phyloP scores from a whole-genome alignment of 129 eudicot genomes.

The Scalesia atractyloides region DNA sequence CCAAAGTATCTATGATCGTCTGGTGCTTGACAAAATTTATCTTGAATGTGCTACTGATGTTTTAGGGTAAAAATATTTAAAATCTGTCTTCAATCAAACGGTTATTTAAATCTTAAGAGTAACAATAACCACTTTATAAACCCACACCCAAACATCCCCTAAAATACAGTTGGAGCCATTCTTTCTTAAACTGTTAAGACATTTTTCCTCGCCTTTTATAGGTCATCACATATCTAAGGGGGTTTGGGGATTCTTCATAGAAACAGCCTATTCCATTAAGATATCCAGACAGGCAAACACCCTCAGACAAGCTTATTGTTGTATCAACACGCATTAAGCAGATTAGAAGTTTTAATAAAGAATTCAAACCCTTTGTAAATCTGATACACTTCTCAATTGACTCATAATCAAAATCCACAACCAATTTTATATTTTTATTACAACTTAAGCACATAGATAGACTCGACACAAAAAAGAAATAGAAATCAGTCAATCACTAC shows the following conservation, averaged over 20 bases:
- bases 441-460: neutral
- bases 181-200: neutral
- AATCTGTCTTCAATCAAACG: no score
- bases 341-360: neutral
- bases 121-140: no score
- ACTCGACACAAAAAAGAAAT: no score
- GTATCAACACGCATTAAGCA: neutral
- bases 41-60: no score
- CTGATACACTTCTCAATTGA: neutral
- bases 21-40: no score
- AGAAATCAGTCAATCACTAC: no score
- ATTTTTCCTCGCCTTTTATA: no score
- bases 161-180: neutral
- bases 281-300: neutral
- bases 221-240: no score
- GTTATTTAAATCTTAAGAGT: no score
- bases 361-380: neutral
- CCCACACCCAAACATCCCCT: neutral
- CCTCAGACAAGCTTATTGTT: neutral
- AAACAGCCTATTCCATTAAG: neutral
- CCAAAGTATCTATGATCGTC: no score
- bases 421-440: slow-evolving; percentile 4
- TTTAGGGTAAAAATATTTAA: no score
- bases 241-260: no score
- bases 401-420: neutral